Evolutionary conservation across 306 rosid species (phyloP).

Genomic region (Cucurbita maxima): DNA sequence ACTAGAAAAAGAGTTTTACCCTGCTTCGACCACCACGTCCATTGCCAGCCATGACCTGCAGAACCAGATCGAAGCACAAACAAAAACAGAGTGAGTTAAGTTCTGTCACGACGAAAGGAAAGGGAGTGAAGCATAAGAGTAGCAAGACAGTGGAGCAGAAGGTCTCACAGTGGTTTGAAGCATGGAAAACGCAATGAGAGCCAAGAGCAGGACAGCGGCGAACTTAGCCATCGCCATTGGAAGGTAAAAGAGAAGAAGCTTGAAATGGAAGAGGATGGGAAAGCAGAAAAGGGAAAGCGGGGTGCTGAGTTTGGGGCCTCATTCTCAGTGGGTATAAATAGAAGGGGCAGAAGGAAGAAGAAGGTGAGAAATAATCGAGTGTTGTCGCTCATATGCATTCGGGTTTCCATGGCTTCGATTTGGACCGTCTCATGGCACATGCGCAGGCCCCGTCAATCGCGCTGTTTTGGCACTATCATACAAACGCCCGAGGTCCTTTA

Average conservation of each 20-base stretch:
- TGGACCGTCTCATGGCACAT: constrained; percentile 14
- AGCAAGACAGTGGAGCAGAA: not conserved
- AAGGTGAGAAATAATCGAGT: constrained; percentile 2
- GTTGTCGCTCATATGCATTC: not conserved
- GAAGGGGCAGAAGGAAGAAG: not conserved
- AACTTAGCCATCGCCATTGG: constrained; percentile 47
- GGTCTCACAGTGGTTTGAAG: constrained; percentile 47
- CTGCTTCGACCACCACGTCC: constrained; percentile 19
- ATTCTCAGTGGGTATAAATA: constrained; percentile 22
- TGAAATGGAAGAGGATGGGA: not conserved
- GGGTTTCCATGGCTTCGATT: not conserved
- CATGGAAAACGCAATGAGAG: constrained; percentile 49
- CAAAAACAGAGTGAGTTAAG: not conserved
- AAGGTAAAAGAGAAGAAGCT: not conserved
- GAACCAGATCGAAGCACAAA: constrained; percentile 1
- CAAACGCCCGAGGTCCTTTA: not conserved
- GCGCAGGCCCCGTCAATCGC: not conserved
- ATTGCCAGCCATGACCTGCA: constrained; percentile 52
- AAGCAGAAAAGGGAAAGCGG: not conserved
- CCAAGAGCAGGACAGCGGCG: constrained; percentile 26
- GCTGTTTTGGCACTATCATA: not conserved
- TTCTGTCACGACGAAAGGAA: not conserved
- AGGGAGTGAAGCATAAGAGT: not conserved
- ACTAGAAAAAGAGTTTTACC: constrained; percentile 12
- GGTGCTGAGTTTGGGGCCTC: not conserved